Evolutionary conservation across 2,329 filamentous ascomycete species (phyloP).

Genomic region (Xylariaceae sp.): DNA sequence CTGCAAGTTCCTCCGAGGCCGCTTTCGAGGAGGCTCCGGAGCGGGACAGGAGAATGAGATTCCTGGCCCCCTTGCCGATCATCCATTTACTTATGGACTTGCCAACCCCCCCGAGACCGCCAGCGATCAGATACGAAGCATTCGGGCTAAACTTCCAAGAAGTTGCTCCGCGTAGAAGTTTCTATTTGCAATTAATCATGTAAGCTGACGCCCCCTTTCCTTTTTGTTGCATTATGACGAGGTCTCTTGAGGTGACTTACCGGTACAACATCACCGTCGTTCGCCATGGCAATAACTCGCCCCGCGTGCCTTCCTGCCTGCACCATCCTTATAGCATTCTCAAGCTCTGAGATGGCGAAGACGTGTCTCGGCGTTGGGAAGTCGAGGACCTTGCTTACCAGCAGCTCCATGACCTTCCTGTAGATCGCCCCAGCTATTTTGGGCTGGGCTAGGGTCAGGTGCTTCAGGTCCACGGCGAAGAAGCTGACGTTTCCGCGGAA

Average conservation of each 20-base stretch:
- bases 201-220: neutral
- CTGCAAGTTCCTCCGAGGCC: neutral
- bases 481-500: too few species aligned
- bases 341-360: neutral
- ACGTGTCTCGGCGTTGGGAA: neutral
- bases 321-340: neutral
- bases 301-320: neutral
- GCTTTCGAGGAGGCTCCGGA: neutral
- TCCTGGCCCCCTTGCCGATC: neutral
- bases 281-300: neutral
- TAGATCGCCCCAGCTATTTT: neutral
- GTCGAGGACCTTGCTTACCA: neutral
- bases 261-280: neutral
- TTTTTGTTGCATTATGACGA: neutral
- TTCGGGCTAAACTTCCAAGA: neutral
- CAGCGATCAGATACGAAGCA: conserved; percentile 2
- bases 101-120: conserved; percentile 4
- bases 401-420: neutral
- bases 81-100: neutral
- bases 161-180: neutral
- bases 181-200: neutral
- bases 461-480: too few species aligned
- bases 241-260: neutral
- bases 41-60: neutral
- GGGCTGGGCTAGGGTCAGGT: neutral